phyloP scores from a whole-genome alignment of 2,329 filamentous ascomycete species.

The Calonectria naviculata region DNA sequence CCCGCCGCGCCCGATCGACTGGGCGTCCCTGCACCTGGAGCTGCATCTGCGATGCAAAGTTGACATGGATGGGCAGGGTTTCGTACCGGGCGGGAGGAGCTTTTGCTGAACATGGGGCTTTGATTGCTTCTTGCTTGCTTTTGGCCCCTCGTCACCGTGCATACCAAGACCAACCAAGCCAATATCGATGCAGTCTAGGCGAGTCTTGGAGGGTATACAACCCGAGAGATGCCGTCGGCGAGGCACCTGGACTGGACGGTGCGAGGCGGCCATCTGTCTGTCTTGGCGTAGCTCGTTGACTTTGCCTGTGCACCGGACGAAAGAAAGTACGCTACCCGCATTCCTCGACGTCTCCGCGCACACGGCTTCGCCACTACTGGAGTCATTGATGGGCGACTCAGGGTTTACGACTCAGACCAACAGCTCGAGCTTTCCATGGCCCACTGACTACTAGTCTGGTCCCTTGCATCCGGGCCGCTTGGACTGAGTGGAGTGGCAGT shows the following conservation, averaged over 20 bases:
- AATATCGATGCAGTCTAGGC: neutral
- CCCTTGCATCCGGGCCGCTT: slow-evolving; percentile 21
- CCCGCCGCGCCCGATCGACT: slow-evolving; percentile 27
- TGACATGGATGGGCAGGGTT: slow-evolving; percentile 15
- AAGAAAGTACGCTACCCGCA: neutral
- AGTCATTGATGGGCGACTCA: neutral
- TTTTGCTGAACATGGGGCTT: neutral
- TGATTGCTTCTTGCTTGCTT: slow-evolving; percentile 6
- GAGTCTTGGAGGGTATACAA: neutral
- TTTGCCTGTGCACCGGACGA: neutral
- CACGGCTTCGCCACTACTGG: neutral
- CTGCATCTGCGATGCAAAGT: slow-evolving; percentile 18
- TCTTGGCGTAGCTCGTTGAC: neutral
- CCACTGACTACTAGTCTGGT: slow-evolving; percentile 19
- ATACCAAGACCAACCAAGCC: neutral
- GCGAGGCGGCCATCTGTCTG: neutral
- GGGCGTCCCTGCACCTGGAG: slow-evolving; percentile 2
- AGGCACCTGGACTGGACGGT: neutral
- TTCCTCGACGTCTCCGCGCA: neutral
- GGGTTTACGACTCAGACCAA: slow-evolving; percentile 23
- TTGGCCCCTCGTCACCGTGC: slow-evolving; percentile 25
- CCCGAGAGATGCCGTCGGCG: slow-evolving; percentile 1
- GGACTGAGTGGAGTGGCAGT: slow-evolving; percentile 14
- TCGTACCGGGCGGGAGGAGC: slow-evolving; percentile 4
- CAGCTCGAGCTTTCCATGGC: slow-evolving; percentile 11